phyloP scores from a whole-genome alignment of 306 rosid species.

The Pterocarpus macrocarpus region DNA sequence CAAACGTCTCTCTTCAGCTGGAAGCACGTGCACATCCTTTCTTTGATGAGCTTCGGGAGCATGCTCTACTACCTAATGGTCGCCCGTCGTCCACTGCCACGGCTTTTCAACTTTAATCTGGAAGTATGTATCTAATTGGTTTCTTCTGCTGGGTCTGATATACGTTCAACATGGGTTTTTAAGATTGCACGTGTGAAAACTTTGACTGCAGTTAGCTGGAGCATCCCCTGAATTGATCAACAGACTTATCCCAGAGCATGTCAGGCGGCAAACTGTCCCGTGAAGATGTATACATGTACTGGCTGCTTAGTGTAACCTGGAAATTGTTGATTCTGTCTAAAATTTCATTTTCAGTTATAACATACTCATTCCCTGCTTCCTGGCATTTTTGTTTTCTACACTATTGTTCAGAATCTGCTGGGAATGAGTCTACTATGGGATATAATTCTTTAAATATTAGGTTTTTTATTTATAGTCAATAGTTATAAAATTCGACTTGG shows the following conservation, averaged over 20 bases:
- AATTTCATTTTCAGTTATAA: slow-evolving; percentile 55
- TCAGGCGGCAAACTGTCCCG: slow-evolving; percentile 72
- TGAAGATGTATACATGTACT: slow-evolving; percentile 69
- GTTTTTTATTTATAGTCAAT: no score
- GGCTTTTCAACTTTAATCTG: slow-evolving; percentile 87
- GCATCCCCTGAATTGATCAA: slow-evolving; percentile 77
- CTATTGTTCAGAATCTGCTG: no score
- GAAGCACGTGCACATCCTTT: slow-evolving; percentile 95
- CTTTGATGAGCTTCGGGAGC: slow-evolving; percentile 94
- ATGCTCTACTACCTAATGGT: slow-evolving; percentile 84
- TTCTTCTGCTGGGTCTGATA: slow-evolving; percentile 21
- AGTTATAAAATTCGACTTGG: no score
- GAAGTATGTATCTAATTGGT: slow-evolving; percentile 71
- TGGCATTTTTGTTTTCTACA: slow-evolving; percentile 44
- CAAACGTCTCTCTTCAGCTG: slow-evolving; percentile 57
- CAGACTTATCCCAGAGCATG: slow-evolving; percentile 88
- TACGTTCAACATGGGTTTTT: not conserved
- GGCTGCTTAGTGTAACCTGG: slow-evolving; percentile 63
- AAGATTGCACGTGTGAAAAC: slow-evolving; percentile 20
- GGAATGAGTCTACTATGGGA: no score
- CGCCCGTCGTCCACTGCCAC: slow-evolving; percentile 68
- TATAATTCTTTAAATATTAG: no score
- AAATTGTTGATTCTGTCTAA: slow-evolving; percentile 57
- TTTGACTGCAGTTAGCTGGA: slow-evolving; percentile 70
- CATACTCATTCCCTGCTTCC: slow-evolving; percentile 43